Base-by-base conservation (phyloP, 2,329 filamentous ascomycete genomes). In the Paecilomyces sp. region DNA sequence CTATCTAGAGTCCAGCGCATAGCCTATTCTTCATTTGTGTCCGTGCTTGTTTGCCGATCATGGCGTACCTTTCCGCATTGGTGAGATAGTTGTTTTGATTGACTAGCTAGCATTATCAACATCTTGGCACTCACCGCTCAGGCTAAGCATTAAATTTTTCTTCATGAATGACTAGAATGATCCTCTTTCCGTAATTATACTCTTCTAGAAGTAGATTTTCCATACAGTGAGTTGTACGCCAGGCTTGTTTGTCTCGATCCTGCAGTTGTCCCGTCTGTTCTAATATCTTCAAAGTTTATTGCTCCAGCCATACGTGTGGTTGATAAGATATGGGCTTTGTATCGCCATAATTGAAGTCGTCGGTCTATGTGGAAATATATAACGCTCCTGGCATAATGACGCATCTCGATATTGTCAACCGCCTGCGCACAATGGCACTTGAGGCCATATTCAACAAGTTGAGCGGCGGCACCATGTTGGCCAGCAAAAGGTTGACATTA, bases 401-500 rank as follows among this genome's bases (percentile, higher is more conserved):
- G 31, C 11, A 33, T 33, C 9, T 33, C 6, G 6, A 33, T 12
- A 33, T 33, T 3, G 31, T 12, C 31, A 33, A 33, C 31, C 31
- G 31, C 5, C 31, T 33, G 31, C 31, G 31, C 31, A 12, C 31
- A 12, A 60, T 53, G 24, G 47, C 53, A 11, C 12, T 30, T 6
- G 24, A 6, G 22, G 51, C 11, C 25, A 28, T 53, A 15, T 15
- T 53, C 22, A 28, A 30, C 11, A 24, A 11, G 11, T 22, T 53
- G 22, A 11, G 51, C 24, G 28, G 53, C 18, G 57, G 58, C 18
- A 30, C 57, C 31, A 54, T 55, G 6, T 56, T 34, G 57, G 63
- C 76, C 58, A 81, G 81, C 4, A 79, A 80, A 64, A 74, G 80
- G 50, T 74, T 91, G 50, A 70, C 88, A 51, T 68, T 84, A 9